Percentiles rank a stretch among this genome's conserved stretches.
phyloP scores from a whole-genome alignment of 495 filamentous ascomycete species.

The Aspergillus funiculosus region DNA sequence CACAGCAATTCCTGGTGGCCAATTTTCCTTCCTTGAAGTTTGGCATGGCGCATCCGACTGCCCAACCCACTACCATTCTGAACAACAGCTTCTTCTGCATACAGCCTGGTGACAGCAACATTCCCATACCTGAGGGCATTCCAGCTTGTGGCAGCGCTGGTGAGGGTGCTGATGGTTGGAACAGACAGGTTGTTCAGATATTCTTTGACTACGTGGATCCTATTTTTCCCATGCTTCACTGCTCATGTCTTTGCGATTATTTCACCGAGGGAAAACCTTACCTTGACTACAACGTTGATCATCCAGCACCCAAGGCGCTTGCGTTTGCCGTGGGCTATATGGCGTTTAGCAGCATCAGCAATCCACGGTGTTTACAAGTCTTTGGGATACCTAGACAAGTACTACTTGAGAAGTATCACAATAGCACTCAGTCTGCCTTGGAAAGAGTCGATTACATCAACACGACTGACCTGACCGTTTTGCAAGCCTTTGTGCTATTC shows the following conservation, averaged over 20 bases:
- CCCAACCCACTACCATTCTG: no score
- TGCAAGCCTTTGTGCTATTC: constrained; percentile 54
- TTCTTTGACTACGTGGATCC: constrained; percentile 9
- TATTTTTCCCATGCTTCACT: constrained; percentile 25
- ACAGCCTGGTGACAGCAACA: no score
- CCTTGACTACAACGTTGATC: constrained; percentile 28
- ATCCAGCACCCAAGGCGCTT: constrained; percentile 37
- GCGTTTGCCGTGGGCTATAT: constrained; percentile 49
- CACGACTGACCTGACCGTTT: constrained; percentile 49
- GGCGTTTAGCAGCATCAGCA: constrained; percentile 40
- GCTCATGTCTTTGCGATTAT: constrained; percentile 29
- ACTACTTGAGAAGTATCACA: constrained; percentile 42
- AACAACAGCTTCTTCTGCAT: no score
- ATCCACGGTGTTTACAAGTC: constrained; percentile 34
- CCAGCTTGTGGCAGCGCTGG: no score
- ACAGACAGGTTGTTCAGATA: constrained; percentile 22
- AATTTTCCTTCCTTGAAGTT: no score
- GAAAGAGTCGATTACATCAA: constrained; percentile 47
- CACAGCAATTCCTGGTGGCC: no score
- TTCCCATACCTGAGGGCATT: no score
- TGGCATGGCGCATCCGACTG: no score
- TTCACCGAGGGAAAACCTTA: constrained; percentile 28
- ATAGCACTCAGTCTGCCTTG: constrained; percentile 44
- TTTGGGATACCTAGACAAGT: constrained; percentile 38
- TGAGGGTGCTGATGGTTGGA: neutral